Percentiles rank a stretch among this genome's conserved stretches.
These are phyloP conservation scores for Forsythia suspensa DNA, from an alignment of 257 asterid genomes.

Conservation along the genomic window DNA sequence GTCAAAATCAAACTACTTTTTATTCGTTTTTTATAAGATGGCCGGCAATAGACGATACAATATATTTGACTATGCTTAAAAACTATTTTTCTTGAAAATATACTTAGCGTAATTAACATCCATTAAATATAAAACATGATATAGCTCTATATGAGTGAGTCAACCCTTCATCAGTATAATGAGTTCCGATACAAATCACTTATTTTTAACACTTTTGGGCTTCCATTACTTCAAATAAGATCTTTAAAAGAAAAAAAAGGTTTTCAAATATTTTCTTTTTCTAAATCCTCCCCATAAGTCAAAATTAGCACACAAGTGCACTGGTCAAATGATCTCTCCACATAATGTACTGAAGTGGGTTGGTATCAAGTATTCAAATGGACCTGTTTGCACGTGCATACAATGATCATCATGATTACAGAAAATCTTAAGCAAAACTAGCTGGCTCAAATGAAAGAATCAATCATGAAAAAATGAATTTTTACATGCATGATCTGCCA, in stretches of 20 bases:
- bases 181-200: neutral
- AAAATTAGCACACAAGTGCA: slow-evolving; percentile 16
- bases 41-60: neutral
- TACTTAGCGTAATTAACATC: neutral
- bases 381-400: slow-evolving; percentile 31
- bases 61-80: neutral
- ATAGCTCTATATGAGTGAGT: too few relatives aligned
- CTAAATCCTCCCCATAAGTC: neutral
- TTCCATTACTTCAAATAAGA: neutral
- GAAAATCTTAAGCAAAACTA: slow-evolving; percentile 11
- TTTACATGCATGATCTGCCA: slow-evolving; percentile 22
- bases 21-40: neutral
- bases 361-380: slow-evolving; percentile 27
- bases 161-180: neutral
- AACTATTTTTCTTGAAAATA: neutral
- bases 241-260: neutral
- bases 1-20: slow-evolving; percentile 1
- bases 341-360: slow-evolving; percentile 21
- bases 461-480: neutral
- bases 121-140: neutral
- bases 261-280: neutral
- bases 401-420: slow-evolving; percentile 32
- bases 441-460: slow-evolving; percentile 15
- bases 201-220: neutral
- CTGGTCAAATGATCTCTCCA: slow-evolving; percentile 16